These are phyloP conservation scores for Salix arbutifolia DNA, from an alignment of 345 rosid genomes.

Conservation along the genomic window DNA sequence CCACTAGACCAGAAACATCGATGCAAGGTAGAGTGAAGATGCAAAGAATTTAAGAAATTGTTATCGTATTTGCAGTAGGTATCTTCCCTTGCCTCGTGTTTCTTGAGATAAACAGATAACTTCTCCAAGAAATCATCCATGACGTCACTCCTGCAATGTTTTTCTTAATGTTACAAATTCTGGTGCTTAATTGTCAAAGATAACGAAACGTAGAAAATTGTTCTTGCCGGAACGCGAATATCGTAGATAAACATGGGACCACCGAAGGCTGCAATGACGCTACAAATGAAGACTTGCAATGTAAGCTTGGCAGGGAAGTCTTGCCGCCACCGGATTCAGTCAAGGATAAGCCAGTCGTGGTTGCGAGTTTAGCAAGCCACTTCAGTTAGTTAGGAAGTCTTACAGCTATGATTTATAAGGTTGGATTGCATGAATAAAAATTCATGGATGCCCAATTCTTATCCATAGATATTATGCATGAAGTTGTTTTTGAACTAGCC, in stretches of 20 bases:
- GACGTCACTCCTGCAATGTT: conserved; percentile 46
- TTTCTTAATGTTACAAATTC: neutral
- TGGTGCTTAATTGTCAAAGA: neutral
- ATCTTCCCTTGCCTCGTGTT: conserved; percentile 53
- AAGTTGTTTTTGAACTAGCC: neutral
- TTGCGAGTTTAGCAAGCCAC: neutral
- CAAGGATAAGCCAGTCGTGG: conserved; percentile 25
- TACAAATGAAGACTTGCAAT: conserved; percentile 37
- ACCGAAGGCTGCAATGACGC: conserved; percentile 49
- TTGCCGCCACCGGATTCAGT: conserved; percentile 21
- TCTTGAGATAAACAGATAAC: conserved; percentile 60
- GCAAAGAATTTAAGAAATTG: conserved; percentile 62
- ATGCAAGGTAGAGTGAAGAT: conserved; percentile 76
- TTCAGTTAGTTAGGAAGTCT: neutral
- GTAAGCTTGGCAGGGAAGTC: conserved; percentile 40
- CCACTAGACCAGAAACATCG: conserved; percentile 43
- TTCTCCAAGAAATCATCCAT: conserved; percentile 61
- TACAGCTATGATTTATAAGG: neutral
- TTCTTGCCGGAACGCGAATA: conserved; percentile 49
- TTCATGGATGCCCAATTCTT: too few species aligned
- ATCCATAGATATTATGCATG: too few species aligned
- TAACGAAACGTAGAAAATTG: neutral
- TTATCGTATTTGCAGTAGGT: conserved; percentile 76
- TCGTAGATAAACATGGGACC: conserved; percentile 67
- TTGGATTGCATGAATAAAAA: neutral